Conservation (phyloP, 2,329 filamentous ascomycete genomes). For the Colletotrichum noveboracense region DNA sequence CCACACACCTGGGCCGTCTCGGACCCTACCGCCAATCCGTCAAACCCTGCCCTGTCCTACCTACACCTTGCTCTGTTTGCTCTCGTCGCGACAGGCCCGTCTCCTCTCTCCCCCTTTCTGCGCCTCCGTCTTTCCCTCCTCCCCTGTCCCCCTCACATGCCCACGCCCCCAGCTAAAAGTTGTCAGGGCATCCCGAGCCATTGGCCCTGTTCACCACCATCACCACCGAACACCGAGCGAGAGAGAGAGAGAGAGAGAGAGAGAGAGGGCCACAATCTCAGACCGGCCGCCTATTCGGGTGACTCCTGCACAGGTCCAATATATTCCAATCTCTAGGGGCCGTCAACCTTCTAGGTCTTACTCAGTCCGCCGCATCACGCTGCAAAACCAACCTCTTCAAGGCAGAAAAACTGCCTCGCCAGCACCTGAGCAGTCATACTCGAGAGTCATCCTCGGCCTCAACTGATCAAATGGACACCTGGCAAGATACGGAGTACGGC, state of each 20-base stretch:
- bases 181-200: background rate
- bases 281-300: background rate
- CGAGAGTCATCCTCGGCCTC: background rate
- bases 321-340: background rate
- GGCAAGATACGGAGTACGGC: background rate
- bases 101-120: slow-evolving; percentile 2
- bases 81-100: background rate
- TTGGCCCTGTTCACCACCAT: background rate
- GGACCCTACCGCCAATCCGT: background rate
- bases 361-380: background rate
- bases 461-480: background rate
- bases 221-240: background rate
- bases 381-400: background rate
- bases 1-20: background rate
- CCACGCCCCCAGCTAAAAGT: slow-evolving; percentile 7
- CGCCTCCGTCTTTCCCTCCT: background rate
- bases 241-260: background rate
- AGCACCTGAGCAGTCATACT: background rate
- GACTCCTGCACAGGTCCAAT: background rate
- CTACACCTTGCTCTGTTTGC: background rate
- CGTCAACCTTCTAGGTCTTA: background rate
- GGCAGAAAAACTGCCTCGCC: background rate
- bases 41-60: background rate
- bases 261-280: background rate
- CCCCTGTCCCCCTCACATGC: background rate